Percentiles rank a stretch among this genome's conserved stretches.
Conservation (phyloP, 495 filamentous ascomycete species). For the Neurospora sp. region DNA sequence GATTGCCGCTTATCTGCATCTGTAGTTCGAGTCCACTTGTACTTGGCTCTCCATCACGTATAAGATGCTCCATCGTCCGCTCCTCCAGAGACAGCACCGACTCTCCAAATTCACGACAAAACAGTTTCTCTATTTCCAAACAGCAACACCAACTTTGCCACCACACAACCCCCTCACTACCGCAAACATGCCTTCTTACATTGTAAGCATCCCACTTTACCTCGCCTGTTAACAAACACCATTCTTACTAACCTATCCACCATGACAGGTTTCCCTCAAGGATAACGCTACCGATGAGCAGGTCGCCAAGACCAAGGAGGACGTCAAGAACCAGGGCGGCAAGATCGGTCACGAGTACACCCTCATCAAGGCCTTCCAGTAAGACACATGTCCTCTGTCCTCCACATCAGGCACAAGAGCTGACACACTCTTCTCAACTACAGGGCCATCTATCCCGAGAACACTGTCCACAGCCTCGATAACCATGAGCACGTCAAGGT, state of each 20-base stretch:
- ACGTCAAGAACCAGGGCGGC: conserved; percentile 60
- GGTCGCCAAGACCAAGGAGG: conserved; percentile 66
- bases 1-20: background rate
- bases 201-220: conserved; percentile 37
- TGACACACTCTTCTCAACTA: background rate
- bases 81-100: background rate
- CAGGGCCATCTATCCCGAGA: conserved; percentile 67
- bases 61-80: background rate
- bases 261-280: conserved; percentile 67
- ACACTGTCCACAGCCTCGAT: conserved; percentile 50
- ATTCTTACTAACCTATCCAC: conserved; percentile 1
- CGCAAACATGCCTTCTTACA: conserved; percentile 60
- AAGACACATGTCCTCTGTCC: conserved; percentile 24
- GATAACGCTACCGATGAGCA: conserved; percentile 47
- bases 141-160: background rate
- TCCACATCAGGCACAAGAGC: background rate
- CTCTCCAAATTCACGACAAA: background rate
- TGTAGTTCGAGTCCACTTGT: background rate
- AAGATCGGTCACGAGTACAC: conserved; percentile 72
- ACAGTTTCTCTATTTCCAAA: background rate
- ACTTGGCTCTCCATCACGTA: background rate
- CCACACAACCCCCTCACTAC: background rate
- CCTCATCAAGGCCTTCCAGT: conserved; percentile 89
- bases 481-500: conserved; percentile 55
- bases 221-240: too few relatives aligned